Evolutionary conservation across 2,329 filamentous ascomycete species (phyloP).

Genomic region (Alternaria solani): DNA sequence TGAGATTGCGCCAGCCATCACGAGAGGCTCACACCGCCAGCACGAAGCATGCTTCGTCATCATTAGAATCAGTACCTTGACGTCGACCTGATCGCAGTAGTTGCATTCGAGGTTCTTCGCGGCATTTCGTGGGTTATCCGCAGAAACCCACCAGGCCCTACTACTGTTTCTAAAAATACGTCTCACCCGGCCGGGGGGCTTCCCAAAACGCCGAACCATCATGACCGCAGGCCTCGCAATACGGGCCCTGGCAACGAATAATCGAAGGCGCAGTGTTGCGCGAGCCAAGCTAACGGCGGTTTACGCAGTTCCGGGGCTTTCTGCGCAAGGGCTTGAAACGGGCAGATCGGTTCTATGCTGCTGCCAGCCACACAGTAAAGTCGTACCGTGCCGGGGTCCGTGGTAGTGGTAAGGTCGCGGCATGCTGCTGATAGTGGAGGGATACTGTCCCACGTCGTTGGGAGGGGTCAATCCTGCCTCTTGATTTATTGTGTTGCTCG

Average conservation of each 20-base stretch:
- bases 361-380: conserved; percentile 29
- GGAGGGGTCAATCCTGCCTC: conserved; percentile 25
- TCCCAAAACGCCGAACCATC: conserved; percentile 14
- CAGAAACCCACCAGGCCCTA: conserved; percentile 2
- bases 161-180: conserved; percentile 24
- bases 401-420: conserved; percentile 21
- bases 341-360: conserved; percentile 28
- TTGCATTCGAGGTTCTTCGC: conserved; percentile 18
- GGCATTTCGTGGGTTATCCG: conserved; percentile 20
- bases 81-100: conserved; percentile 12
- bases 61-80: conserved; percentile 6
- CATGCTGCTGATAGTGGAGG: conserved; percentile 33
- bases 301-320: conserved; percentile 20
- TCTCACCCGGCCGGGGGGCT: conserved; percentile 17
- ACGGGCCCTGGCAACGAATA: conserved; percentile 31
- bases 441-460: conserved; percentile 32
- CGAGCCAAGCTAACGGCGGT: conserved; percentile 29
- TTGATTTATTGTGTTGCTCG: conserved; percentile 28
- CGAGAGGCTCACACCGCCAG: conserved; percentile 11
- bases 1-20: conserved; percentile 16
- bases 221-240: conserved; percentile 26
- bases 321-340: conserved; percentile 36
- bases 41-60: conserved; percentile 20
- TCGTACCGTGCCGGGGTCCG: conserved; percentile 30
- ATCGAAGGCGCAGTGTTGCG: conserved; percentile 34